Conservation (phyloP, 768 basidiomycete genomes). For the Porpolomopsis calyptriformis region DNA sequence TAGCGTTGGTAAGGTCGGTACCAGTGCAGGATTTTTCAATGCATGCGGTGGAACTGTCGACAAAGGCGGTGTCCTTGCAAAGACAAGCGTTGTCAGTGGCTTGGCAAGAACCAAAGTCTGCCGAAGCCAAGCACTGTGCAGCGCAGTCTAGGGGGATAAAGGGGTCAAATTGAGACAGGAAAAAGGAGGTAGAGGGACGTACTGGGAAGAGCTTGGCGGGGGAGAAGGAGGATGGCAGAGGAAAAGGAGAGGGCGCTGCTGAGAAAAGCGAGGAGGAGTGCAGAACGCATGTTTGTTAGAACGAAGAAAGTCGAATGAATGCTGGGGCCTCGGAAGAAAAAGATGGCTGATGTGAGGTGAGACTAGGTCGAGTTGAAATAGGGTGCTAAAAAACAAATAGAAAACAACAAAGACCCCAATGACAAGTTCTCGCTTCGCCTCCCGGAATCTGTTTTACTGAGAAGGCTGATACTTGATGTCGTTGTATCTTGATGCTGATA, state of each 20-base stretch:
- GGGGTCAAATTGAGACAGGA: not conserved
- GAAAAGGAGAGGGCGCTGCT: conserved; percentile 31
- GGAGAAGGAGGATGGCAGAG: conserved; percentile 23
- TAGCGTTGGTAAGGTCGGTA: conserved; percentile 35
- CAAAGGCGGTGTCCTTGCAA: conserved; percentile 39
- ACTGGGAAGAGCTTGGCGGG: conserved; percentile 32
- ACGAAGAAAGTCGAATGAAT: conserved; percentile 11
- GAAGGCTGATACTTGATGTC: no score
- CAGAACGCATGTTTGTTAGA: conserved; percentile 42
- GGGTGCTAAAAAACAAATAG: not conserved
- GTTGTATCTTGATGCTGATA: no score
- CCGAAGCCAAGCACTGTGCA: conserved; percentile 32
- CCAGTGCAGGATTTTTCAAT: conserved; percentile 37
- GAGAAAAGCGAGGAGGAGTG: conserved; percentile 29
- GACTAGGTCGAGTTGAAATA: no score
- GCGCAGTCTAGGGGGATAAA: conserved; percentile 37
- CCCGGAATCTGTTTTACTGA: no score
- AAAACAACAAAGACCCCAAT: not conserved
- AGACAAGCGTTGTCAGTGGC: conserved; percentile 46
- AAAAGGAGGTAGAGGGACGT: conserved; percentile 6
- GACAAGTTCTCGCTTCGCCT: no score
- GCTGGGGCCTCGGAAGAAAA: no score
- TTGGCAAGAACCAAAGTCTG: conserved; percentile 36
- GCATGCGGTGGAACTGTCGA: conserved; percentile 37
- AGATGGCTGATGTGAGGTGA: no score